phyloP scores from a whole-genome alignment of 2,329 filamentous ascomycete genomes.

The Penicillium sp. region DNA sequence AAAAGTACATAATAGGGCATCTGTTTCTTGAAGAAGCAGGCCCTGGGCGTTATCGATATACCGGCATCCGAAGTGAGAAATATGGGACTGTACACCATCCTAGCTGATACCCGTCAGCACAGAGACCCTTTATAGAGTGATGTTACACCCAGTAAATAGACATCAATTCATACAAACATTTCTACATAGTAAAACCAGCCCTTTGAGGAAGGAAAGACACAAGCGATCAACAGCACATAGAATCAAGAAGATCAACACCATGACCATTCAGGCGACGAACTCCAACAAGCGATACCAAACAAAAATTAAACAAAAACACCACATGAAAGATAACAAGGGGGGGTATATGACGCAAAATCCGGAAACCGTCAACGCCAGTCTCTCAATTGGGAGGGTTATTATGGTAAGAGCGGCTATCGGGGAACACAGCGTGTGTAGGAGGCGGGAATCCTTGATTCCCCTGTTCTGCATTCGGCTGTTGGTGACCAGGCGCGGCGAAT shows the following conservation, averaged over 20 bases:
- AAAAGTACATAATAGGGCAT: not conserved
- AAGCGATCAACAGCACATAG: not conserved
- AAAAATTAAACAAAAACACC: not conserved
- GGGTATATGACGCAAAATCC: constrained; percentile 22
- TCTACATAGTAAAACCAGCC: not conserved
- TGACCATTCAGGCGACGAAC: not conserved
- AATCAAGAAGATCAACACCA: not conserved
- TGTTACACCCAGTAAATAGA: not conserved
- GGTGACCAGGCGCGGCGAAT: constrained; percentile 36
- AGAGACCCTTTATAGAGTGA: not conserved
- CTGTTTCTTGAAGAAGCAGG: not conserved
- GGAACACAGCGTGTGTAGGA: not conserved
- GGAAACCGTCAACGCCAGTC: not conserved
- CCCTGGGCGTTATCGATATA: not conserved
- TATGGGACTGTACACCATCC: not conserved
- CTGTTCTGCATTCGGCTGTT: not conserved
- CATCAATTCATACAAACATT: not conserved
- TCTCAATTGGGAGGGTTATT: not conserved
- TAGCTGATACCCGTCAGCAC: not conserved
- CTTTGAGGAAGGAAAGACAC: not conserved
- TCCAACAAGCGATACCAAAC: not conserved
- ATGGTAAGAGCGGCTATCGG: not conserved
- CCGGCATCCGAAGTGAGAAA: no score
- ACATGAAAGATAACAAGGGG: constrained; percentile 8
- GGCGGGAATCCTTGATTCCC: not conserved